Base-by-base conservation (phyloP, 106 monocot genomes). In the Acorus calamus region DNA sequence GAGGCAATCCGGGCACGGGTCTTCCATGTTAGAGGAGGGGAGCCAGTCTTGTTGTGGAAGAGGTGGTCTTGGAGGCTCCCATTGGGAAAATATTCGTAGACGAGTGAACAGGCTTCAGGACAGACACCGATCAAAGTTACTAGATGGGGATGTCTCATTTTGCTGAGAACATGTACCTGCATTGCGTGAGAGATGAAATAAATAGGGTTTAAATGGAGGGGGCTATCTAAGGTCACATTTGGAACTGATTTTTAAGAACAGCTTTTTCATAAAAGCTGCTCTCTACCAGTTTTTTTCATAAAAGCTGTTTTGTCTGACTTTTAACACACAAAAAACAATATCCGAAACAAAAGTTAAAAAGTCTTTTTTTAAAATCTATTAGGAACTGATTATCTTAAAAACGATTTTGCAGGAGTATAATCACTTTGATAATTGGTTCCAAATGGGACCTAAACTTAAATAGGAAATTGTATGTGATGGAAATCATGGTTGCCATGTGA, bases 81-180 rank as follows among this genome's bases (percentile, higher is more conserved):
- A 63, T 88, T 87, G 44, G 92, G 82, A 57, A 87, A 44, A 41
- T 84, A 84, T 53, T 92, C 92, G 14, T 75, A 92, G 43, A 92
- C 75, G 59, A 87, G 73, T 43, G 76, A 77, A 52, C 82, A 69
- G 51, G 79, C 79, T 78, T 84, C 84, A n/a, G 87, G 66, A 71
- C 92, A 87, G 8, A 70, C 67, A 49, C 87, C 92, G 44, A 84
- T 55, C 48, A 88, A 54, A 13, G 66, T 70, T 13, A 92, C 73
- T 41, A 92, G 62, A 80, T 92, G 73, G 44, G 92, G 92, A 55
- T 92, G 92, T 50, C 67, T 92, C 46, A 85, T 53, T 58, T 84
- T 87, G 65, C 88, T 69, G 11, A 92, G 76, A 14, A 75, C 72
- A 69, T 69, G 49, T 53, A 81, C 84, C 92, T 91, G 75, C 43